Percentiles rank a stretch among this genome's conserved stretches.
Conservation (phyloP, 768 basidiomycete genomes). For the Sporobolomyces roseus region DNA sequence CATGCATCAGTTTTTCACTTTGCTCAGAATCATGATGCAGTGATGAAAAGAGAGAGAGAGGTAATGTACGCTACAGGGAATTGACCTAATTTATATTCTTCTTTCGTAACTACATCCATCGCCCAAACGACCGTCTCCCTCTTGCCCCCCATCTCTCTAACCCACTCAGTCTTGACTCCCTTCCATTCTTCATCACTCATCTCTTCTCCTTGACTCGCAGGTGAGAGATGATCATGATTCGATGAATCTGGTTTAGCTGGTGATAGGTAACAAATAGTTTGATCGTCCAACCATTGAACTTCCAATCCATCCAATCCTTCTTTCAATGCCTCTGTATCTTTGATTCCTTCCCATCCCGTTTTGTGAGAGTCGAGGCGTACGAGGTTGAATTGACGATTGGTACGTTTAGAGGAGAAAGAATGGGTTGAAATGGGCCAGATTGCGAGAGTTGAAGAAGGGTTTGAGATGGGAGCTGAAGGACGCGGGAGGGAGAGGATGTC, state of each 20-base stretch:
- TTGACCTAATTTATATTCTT: slow-evolving; percentile 38
- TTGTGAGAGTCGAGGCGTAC: no score
- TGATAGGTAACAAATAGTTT: slow-evolving; percentile 34
- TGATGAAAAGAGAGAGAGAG: not conserved
- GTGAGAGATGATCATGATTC: no score
- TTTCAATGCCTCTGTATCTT: slow-evolving; percentile 12
- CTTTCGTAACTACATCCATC: slow-evolving; percentile 25
- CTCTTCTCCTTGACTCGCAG: not conserved
- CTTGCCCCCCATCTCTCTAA: slow-evolving; percentile 3
- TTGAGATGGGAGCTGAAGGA: slow-evolving; percentile 17
- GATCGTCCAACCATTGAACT: slow-evolving; percentile 42
- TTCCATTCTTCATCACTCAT: slow-evolving; percentile 26
- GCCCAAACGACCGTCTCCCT: slow-evolving; percentile 38
- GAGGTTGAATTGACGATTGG: no score
- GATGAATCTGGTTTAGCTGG: not conserved
- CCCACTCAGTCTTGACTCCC: not conserved
- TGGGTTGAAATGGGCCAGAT: slow-evolving; percentile 35
- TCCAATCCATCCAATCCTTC: slow-evolving; percentile 22
- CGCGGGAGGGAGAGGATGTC: slow-evolving; percentile 40
- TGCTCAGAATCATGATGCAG: not conserved
- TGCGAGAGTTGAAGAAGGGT: slow-evolving; percentile 28
- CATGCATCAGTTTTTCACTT: no score
- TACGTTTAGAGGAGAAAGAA: no score
- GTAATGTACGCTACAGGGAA: slow-evolving; percentile 39
- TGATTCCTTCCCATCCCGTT: not conserved